phyloP scores from a whole-genome alignment of 345 rosid genomes.

The Luvunga scandens region DNA sequence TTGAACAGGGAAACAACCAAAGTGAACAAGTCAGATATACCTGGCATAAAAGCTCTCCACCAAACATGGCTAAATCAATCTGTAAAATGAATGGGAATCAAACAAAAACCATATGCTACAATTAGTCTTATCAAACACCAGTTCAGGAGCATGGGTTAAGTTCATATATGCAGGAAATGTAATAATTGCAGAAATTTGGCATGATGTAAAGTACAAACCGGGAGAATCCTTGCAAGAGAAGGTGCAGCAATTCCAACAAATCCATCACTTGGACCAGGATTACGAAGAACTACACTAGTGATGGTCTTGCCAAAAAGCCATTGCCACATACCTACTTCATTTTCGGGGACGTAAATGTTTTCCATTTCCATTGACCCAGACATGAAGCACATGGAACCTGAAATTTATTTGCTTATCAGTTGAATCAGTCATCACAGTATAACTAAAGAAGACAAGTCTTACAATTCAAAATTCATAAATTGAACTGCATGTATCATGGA shows the following conservation, averaged over 20 bases:
- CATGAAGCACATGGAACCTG: constrained; percentile 96
- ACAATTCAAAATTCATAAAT: neutral
- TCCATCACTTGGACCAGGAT: constrained; percentile 70
- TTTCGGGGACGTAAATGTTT: constrained; percentile 79
- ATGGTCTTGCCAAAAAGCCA: constrained; percentile 93
- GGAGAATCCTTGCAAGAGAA: constrained; percentile 92
- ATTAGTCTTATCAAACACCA: constrained; percentile 7
- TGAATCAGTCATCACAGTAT: neutral
- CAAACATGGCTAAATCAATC: constrained; percentile 91
- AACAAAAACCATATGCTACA: constrained; percentile 16
- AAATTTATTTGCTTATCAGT: constrained; percentile 17
- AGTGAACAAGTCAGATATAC: constrained; percentile 41
- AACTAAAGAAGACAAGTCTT: neutral
- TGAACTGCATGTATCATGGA: neutral
- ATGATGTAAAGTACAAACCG: constrained; percentile 55
- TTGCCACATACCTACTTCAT: constrained; percentile 85
- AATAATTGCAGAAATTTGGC: constrained; percentile 2
- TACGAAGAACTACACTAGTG: constrained; percentile 67
- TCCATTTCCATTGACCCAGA: constrained; percentile 93
- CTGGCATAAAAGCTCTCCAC: constrained; percentile 95
- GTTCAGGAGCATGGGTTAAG: neutral
- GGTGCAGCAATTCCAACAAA: constrained; percentile 96
- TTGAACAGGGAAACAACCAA: constrained; percentile 9
- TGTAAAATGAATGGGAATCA: constrained; percentile 28
- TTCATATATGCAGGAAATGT: neutral